Base-by-base conservation (phyloP, 2,329 filamentous ascomycete genomes). In the Ophiostoma ulmi region DNA sequence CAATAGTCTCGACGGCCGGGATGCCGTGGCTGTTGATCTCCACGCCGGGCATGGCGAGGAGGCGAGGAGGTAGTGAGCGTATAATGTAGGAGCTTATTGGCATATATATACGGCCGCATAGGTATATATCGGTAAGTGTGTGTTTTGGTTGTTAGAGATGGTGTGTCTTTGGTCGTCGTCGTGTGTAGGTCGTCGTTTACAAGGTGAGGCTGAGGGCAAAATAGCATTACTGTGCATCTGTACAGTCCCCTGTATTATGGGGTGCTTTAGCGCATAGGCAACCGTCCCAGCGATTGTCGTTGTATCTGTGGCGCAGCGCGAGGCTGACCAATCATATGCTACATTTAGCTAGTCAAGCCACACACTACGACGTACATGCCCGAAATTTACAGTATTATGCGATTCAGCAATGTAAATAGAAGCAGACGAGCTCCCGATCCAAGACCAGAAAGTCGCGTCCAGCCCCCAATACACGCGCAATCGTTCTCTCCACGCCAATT, bases 1-100 rank as follows among this genome's bases (percentile, higher is more conserved):
- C 81, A 75, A 90, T 87, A 36, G 82, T 79, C 61, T 81, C 81
- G 69, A 90, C 86, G 68, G 84, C 83, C 69, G 82, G 78, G 66
- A 88, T 80, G 73, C 84, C 83, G 71, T 84, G 80, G 74, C 81
- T 83, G 66, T 80, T 77, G 58, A 80, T 74, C 67, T 80, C 79
- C 67, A 83, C 79, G 55, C 82, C 83, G 72, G 85, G 83, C 87
- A 90, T 86, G 71, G 76, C 79, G 63, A 39, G 36, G 55, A 20
- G 76, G 22, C 11, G n/a, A 26, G n/a, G 52, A 3, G 8, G n/a
- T 22, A n/a, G n/a, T 55, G 48, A n/a, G 52, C 44, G 44, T 6
- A 17, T 39, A 13, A 39, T 48, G 44, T n/a, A 17, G 17, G 17
- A 20, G 17, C n/a, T 20, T 39, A 39, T 10, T 20, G 17, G 44